Conservation (phyloP, 176 grass and related monocot genomes). For the Elymus sibiricus region DNA sequence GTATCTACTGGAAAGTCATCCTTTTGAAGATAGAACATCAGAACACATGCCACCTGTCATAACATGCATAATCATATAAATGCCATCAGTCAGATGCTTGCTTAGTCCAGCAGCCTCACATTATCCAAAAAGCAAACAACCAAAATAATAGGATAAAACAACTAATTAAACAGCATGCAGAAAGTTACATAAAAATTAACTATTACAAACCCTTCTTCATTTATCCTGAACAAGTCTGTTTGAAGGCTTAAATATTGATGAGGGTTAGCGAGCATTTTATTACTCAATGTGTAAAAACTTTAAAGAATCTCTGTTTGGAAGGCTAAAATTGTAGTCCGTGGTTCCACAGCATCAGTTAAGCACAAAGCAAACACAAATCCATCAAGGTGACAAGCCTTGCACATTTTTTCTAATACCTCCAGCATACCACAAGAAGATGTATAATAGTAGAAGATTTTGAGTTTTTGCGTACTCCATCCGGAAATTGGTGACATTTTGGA, state of each 20-base stretch:
- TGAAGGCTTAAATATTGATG: not conserved
- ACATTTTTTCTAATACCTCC: not conserved
- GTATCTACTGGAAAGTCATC: constrained; percentile 94
- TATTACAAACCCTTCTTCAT: not conserved
- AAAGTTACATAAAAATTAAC: not conserved
- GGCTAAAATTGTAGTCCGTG: not conserved
- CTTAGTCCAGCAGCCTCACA: not conserved
- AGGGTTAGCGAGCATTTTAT: not conserved
- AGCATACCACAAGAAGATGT: not conserved
- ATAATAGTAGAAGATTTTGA: constrained; percentile 3
- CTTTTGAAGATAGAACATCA: constrained; percentile 94
- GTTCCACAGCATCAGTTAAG: not conserved
- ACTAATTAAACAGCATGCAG: not conserved
- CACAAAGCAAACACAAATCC: not conserved
- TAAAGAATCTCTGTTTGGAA: not conserved
- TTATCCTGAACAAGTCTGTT: constrained; percentile 3
- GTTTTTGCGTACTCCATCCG: not conserved
- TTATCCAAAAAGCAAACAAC: not conserved
- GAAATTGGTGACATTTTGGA: not conserved
- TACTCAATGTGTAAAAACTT: not conserved
- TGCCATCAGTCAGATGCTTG: not conserved
- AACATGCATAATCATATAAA: not conserved
- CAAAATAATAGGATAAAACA: not conserved
- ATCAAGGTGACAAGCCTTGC: not conserved
- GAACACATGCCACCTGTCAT: constrained; percentile 73